These are phyloP conservation scores for Oropetium thomaeum DNA, from an alignment of 176 grass and related monocot species.

Conservation along the genomic window DNA sequence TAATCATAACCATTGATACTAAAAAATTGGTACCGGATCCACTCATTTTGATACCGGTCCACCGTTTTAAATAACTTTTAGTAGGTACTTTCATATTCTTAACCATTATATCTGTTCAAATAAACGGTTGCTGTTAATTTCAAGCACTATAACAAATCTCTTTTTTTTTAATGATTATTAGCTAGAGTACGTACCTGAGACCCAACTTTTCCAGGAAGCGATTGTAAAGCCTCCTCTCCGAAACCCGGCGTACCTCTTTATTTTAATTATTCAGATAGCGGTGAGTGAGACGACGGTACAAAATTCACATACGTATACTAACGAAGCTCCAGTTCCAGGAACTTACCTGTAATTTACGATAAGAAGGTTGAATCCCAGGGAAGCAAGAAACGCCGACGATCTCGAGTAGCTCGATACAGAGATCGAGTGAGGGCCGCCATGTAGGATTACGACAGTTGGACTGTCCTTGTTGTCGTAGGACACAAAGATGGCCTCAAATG, in stretches of 20 bases:
- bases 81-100: no score
- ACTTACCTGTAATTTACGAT: conserved; percentile 80
- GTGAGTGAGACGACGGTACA: conserved; percentile 5
- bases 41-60: no score
- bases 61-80: no score
- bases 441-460: conserved; percentile 69
- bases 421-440: conserved; percentile 80
- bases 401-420: conserved; percentile 77
- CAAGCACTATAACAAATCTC: no score
- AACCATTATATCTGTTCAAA: no score
- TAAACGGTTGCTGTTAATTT: no score
- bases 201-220: conserved; percentile 82
- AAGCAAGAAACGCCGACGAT: conserved; percentile 73
- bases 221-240: conserved; percentile 93
- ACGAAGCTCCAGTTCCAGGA: neutral
- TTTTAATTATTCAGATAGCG: conserved; percentile 28
- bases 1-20: no score
- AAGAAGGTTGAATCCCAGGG: conserved; percentile 79
- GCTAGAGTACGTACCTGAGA: conserved; percentile 52
- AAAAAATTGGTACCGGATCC: no score
- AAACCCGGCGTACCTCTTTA: conserved; percentile 72
- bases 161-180: no score
- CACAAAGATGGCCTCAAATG: conserved; percentile 82
- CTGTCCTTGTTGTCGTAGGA: conserved; percentile 58
- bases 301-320: neutral